Base-by-base conservation (phyloP, 306 rosid genomes). In the Oemleria cerasiformis region DNA sequence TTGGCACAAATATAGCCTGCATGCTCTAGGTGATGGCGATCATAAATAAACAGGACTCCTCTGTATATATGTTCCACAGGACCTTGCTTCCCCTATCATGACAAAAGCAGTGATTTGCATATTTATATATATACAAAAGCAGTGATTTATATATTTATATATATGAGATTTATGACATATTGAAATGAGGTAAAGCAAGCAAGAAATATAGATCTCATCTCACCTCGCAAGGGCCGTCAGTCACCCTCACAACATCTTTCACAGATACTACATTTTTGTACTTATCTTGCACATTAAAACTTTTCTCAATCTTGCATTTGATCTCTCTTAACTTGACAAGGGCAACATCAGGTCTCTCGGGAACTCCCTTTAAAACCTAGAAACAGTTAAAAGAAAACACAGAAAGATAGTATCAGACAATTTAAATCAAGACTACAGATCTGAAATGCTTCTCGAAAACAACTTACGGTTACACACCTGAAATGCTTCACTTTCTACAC, bases 21-120 rank as follows among this genome's bases (percentile, higher is more conserved):
- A 81, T 95, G 99, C 82, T 95, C 99, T 79, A 92, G 91, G 84
- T 95, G 97, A 84, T 95, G 97, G 56, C 97, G 96, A 81, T 92
- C 99, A 73, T 69, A 85, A 66, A 95, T 79, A 78, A 95, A 95
- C 74, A 95, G 68, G 49, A 92, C 80, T 73, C 99, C 97, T 74
- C 91, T 88, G 79, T 88, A 86, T 77, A 95, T 89, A 84, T 95
- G 99, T 73, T 95, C 96, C 80, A 95, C 99, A 5, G 97, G 96
- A 72, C 99, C 99, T 90, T 89, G 97, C 80, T 89, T 95, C 20
- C 96, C 99, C 99, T 95, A 53, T 36, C 41, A 76, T 65, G 59
- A n/a, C 30, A 36, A 47, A 40, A 57, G 71, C 30, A 58, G 55
- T 43, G 53, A 71, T 15, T 2, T 30, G 3, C 3, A 30, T 30